phyloP scores from a whole-genome alignment of 2,329 filamentous ascomycete genomes.

The Colletotrichum sidae region DNA sequence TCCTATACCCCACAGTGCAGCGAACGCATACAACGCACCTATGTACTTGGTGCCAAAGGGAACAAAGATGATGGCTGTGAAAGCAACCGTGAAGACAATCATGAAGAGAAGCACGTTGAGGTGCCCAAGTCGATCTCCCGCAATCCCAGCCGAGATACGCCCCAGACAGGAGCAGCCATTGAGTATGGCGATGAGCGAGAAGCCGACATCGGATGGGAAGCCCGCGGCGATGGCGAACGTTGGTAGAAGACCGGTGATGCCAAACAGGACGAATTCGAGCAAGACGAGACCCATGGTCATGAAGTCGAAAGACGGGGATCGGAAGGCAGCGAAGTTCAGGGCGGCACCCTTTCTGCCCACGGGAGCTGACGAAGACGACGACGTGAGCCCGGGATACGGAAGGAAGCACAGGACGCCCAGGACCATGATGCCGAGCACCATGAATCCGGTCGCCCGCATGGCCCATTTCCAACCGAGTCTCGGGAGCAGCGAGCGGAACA shows the following conservation, averaged over 20 bases:
- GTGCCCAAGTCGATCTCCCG: constrained; percentile 55
- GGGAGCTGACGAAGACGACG: constrained; percentile 13
- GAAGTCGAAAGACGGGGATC: constrained; percentile 53
- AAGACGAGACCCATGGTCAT: constrained; percentile 55
- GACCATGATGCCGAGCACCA: constrained; percentile 43
- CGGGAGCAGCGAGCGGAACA: constrained; percentile 46
- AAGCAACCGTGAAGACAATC: constrained; percentile 49
- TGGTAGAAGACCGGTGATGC: constrained; percentile 58
- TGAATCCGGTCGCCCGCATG: constrained; percentile 46
- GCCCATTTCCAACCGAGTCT: constrained; percentile 49
- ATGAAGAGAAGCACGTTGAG: constrained; percentile 57
- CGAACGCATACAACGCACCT: constrained; percentile 55
- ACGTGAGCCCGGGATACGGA: constrained; percentile 43
- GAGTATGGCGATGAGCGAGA: constrained; percentile 56
- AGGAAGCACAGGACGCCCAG: constrained; percentile 49
- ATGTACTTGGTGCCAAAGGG: constrained; percentile 55
- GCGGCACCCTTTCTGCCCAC: neutral
- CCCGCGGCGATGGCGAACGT: constrained; percentile 53
- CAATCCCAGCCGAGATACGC: constrained; percentile 55
- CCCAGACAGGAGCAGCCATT: constrained; percentile 57
- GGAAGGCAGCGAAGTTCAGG: constrained; percentile 55
- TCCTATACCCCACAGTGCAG: constrained; percentile 60
- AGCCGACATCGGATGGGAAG: constrained; percentile 52
- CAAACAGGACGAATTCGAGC: constrained; percentile 62
- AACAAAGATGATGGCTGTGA: constrained; percentile 56